Percentiles rank a stretch among this genome's conserved stretches.
These are phyloP conservation scores for Paraphoma sp. DNA, from an alignment of 2,329 filamentous ascomycete species.

Conservation along the genomic window DNA sequence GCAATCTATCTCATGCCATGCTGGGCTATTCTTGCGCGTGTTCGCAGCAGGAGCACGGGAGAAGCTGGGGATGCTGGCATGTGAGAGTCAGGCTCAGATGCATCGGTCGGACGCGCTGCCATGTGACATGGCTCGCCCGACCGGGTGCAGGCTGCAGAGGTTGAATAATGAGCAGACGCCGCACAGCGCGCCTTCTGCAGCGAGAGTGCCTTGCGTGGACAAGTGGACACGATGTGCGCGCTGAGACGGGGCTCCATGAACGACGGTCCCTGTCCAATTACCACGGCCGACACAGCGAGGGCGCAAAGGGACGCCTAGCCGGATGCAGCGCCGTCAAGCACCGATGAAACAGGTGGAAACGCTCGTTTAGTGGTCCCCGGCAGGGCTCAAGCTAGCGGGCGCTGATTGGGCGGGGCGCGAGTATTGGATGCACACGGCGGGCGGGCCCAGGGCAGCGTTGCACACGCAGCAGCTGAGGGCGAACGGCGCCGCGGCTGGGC, in stretches of 20 bases:
- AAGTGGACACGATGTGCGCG: too few species aligned
- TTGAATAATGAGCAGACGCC: not conserved
- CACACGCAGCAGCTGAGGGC: slow-evolving; percentile 16
- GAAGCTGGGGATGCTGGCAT: not conserved
- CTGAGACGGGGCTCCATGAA: slow-evolving; percentile 29
- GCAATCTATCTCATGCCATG: slow-evolving; percentile 25
- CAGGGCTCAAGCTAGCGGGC: slow-evolving; percentile 17
- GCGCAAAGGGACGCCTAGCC: slow-evolving; percentile 2
- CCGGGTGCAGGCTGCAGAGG: slow-evolving; percentile 1
- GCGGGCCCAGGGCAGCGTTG: slow-evolving; percentile 11
- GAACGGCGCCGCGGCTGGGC: not conserved
- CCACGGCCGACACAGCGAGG: not conserved
- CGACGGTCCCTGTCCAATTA: slow-evolving; percentile 20
- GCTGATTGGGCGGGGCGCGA: slow-evolving; percentile 29
- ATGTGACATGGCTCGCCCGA: not conserved
- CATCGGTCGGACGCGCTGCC: not conserved
- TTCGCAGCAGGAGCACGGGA: slow-evolving; percentile 14
- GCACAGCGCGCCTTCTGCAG: not conserved
- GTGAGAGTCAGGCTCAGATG: not conserved
- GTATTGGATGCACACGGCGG: slow-evolving; percentile 30
- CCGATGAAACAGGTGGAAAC: slow-evolving; percentile 37
- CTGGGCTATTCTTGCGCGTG: slow-evolving; percentile 14
- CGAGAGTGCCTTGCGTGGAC: not conserved
- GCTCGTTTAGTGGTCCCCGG: slow-evolving; percentile 19
- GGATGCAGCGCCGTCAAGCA: slow-evolving; percentile 39